Evolutionary conservation across 2,329 filamentous ascomycete species (phyloP).

Genomic region (Epichloe gansuensis): DNA sequence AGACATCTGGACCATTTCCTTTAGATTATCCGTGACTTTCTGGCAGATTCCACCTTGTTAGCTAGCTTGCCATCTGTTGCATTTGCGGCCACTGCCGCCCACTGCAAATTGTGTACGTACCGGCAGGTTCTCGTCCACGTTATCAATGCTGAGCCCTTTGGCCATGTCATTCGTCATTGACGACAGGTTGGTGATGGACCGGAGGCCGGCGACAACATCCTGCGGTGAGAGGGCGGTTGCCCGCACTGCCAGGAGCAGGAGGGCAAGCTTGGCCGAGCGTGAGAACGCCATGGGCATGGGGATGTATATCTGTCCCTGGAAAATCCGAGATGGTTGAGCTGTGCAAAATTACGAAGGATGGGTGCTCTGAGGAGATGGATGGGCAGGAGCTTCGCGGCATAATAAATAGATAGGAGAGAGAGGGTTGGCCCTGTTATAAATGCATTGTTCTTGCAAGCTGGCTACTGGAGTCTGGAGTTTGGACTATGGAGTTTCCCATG

Average conservation of each 20-base stretch:
- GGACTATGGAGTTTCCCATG: too few species aligned
- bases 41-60: not conserved
- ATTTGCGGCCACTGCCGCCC: not conserved
- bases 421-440: too few species aligned
- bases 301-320: too few species aligned
- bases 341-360: too few species aligned
- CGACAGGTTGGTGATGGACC: conserved; percentile 8
- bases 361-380: too few species aligned
- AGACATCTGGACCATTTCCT: not conserved
- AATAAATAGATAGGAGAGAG: too few species aligned
- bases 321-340: too few species aligned
- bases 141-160: not conserved
- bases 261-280: not conserved
- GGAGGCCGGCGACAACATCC: not conserved
- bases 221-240: not conserved
- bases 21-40: not conserved
- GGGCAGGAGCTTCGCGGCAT: too few species aligned
- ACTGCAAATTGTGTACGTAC: not conserved
- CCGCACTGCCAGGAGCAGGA: not conserved
- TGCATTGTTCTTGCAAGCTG: too few species aligned
- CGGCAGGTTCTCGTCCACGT: not conserved
- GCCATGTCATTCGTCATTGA: conserved; percentile 2
- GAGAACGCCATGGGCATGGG: too few species aligned
- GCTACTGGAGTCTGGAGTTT: too few species aligned
- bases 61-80: not conserved